Evolutionary conservation across 192 early-diverging fungal species (phyloP), one percentile per base, ranked within the genome.

Genomic region (Coemansia sp.): DNA sequence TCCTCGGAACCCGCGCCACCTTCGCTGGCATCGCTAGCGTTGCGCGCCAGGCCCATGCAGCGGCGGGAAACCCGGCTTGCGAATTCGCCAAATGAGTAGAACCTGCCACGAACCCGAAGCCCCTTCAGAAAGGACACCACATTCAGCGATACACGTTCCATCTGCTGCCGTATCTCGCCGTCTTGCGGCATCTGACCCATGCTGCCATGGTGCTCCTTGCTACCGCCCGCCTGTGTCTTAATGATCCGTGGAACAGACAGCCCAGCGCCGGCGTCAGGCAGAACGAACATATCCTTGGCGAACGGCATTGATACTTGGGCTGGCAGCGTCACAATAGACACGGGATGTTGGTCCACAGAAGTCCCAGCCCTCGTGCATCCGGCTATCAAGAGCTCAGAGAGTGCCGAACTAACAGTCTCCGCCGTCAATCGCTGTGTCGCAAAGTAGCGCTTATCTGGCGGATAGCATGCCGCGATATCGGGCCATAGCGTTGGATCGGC

Each of bases 31-130:
- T 57, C 34, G 34, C 55, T 34, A 4, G 5, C 6, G 19, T 25
- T 57, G 0, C 60, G 63, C 40, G 67, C 41, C 56, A 81, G 53
- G 2, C 70, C 67, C 2, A 70, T 59, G 34, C 79, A 66, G 9
- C 74, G 46, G 2, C 79, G 74, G 11, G 70, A 67, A 5, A 70
- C 56, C 29, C 74, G 52, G 20, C 67, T 62, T 5, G 70, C 43
- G 41, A 59, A 65, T 17, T 71, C 69, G 10, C 78, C 78, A 5
- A 75, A 54, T 36, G 78, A 81, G 22, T 81, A 81, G 52, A 70
- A 81, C 13, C 34, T 54, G 0, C 74, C 74, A 19, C 63, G 70
- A 46, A 71, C 34, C 0, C 63, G 56, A 40, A 76, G 46, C 1
- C 63, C 64, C 10, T 55, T 48, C 52, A 81, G 2, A 23, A 81